A percentile compares a stretch with the other conserved stretches of the same genome.
Evolutionary conservation across 345 rosid species (phyloP).

Genomic region (Moringa oleifera): DNA sequence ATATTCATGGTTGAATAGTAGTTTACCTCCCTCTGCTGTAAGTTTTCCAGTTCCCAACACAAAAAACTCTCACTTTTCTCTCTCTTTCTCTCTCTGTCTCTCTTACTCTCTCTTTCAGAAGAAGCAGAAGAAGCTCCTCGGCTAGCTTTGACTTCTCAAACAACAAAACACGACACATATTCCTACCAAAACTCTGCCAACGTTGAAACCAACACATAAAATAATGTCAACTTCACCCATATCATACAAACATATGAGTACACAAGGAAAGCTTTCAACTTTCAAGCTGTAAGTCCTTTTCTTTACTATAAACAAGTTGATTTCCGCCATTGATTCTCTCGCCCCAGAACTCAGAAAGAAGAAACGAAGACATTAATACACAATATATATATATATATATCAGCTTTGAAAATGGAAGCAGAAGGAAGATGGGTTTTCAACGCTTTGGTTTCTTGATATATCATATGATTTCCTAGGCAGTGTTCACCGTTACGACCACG

Average conservation of each 20-base stretch:
- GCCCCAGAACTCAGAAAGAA: background rate
- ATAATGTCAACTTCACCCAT: background rate
- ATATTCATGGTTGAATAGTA: background rate
- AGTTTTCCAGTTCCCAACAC: slow-evolving; percentile 27
- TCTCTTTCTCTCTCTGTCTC: too few relatives aligned
- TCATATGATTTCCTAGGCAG: slow-evolving; percentile 31
- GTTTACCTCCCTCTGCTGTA: background rate
- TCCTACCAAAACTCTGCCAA: slow-evolving; percentile 28
- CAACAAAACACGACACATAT: slow-evolving; percentile 35
- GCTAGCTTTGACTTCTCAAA: slow-evolving; percentile 30
- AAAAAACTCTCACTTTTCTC: background rate
- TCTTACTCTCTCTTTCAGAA: background rate
- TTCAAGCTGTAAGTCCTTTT: slow-evolving; percentile 23
- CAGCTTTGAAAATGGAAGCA: background rate
- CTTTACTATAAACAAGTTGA: slow-evolving; percentile 13
- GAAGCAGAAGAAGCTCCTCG: slow-evolving; percentile 17
- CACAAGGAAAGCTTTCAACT: slow-evolving; percentile 15
- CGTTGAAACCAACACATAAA: slow-evolving; percentile 25
- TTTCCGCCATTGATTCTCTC: slow-evolving; percentile 18
- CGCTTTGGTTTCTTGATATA: slow-evolving; percentile 18
- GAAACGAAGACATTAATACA: too few relatives aligned
- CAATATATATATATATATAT: too few relatives aligned
- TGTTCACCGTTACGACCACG: slow-evolving; percentile 89
- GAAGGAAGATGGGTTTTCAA: slow-evolving; percentile 14
- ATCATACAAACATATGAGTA: slow-evolving; percentile 12